phyloP scores from a whole-genome alignment of 371 early-diverging fungal species.

The Syncephalastrum monosporum region DNA sequence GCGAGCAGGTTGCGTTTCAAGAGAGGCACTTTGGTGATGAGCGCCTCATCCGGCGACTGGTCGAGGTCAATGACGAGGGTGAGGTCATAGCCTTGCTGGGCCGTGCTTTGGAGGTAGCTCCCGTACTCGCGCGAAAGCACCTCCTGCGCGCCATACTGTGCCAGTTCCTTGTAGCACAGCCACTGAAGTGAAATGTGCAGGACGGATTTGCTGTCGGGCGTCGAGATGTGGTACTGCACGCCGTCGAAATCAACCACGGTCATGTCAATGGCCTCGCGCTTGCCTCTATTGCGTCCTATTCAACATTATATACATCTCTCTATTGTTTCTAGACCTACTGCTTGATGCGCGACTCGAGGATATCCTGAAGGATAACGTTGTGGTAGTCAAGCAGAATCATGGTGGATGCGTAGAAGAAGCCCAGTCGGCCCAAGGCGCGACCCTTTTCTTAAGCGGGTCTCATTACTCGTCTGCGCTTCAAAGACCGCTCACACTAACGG shows the following conservation, averaged over 20 bases:
- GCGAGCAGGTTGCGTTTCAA: conserved; percentile 93
- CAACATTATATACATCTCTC: background rate
- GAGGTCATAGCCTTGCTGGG: conserved; percentile 83
- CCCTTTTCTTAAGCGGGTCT: no score
- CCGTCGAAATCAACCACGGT: conserved; percentile 95
- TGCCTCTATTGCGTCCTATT: conserved; percentile 50
- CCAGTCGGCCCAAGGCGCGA: no score
- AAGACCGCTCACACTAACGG: no score
- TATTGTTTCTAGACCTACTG: conserved; percentile 34
- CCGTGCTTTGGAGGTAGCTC: conserved; percentile 53
- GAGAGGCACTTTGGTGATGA: conserved; percentile 79
- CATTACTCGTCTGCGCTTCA: no score
- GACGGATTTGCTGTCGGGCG: conserved; percentile 71
- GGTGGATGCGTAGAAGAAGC: background rate
- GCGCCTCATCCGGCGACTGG: conserved; percentile 65
- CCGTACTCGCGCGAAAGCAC: conserved; percentile 85
- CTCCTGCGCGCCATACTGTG: conserved; percentile 75
- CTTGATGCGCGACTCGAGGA: conserved; percentile 55
- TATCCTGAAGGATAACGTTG: conserved; percentile 67
- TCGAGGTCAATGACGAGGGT: conserved; percentile 82
- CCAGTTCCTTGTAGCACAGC: conserved; percentile 80
- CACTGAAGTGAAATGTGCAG: conserved; percentile 79
- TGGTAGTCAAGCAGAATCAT: conserved; percentile 75
- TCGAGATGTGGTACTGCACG: conserved; percentile 82
- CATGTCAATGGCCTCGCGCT: conserved; percentile 81